A percentile compares a stretch with the other conserved stretches of the same genome.
Evolutionary conservation across 2,329 filamentous ascomycete genomes (phyloP).

Genomic region (Golovinomyces cichoracearum): DNA sequence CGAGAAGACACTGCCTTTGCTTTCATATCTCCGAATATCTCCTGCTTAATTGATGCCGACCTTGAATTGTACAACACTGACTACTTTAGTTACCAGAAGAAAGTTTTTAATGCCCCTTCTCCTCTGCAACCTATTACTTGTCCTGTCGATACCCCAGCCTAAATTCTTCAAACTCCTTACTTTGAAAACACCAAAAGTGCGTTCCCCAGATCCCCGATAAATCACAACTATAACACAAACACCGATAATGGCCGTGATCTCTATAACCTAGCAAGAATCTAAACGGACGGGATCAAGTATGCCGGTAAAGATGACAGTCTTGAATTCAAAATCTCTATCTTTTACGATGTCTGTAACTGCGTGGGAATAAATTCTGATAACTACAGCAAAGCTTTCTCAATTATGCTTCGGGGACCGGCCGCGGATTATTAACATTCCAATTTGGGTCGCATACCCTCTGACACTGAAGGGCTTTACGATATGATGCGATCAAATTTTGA

Average conservation of each 20-base stretch:
- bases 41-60: not conserved
- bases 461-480: not conserved
- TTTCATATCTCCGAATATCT: not conserved
- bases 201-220: too few species aligned
- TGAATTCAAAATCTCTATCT: not conserved
- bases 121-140: not conserved
- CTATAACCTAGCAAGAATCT: not conserved
- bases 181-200: too few species aligned
- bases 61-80: not conserved
- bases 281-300: not conserved
- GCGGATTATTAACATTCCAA: not conserved
- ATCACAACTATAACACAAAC: not conserved
- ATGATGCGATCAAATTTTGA: constrained; percentile 1
- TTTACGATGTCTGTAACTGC: not conserved
- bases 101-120: not conserved
- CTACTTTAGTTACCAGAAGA: not conserved
- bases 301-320: not conserved
- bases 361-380: not conserved
- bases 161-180: too few species aligned
- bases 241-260: not conserved
- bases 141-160: not conserved
- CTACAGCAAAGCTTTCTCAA: not conserved
- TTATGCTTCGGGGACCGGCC: not conserved
- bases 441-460: not conserved
- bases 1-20: not conserved